Evolutionary conservation across 2,329 filamentous ascomycete genomes (phyloP).

Genomic region (Blumeria hordei): DNA sequence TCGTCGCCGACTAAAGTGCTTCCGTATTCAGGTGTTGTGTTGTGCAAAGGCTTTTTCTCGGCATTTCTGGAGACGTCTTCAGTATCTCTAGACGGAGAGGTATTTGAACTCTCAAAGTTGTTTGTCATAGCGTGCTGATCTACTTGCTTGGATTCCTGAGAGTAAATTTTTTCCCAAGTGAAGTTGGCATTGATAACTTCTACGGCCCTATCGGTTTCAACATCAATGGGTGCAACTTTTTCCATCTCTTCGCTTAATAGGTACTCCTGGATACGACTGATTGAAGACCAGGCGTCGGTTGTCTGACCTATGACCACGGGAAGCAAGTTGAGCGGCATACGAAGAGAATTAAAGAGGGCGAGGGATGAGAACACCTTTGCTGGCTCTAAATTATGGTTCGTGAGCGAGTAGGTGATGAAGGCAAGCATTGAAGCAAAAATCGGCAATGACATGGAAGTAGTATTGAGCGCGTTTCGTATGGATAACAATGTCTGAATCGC

Average conservation of each 20-base stretch:
- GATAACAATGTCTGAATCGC: constrained; percentile 65
- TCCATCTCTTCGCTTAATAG: constrained; percentile 63
- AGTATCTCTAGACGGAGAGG: too few relatives aligned
- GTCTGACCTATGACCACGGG: constrained; percentile 74
- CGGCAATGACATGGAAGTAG: constrained; percentile 37
- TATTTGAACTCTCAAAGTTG: too few relatives aligned
- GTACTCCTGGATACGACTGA: constrained; percentile 73
- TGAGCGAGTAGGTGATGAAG: constrained; percentile 59
- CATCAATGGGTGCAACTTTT: constrained; percentile 35
- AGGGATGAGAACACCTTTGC: constrained; percentile 79
- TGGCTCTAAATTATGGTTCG: constrained; percentile 42
- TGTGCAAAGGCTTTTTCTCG: background rate
- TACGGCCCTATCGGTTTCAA: constrained; percentile 41
- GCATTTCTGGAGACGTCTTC: constrained; percentile 14
- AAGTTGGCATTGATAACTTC: constrained; percentile 52
- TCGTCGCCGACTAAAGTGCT: too few relatives aligned
- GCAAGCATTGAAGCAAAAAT: constrained; percentile 89
- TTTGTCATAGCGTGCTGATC: constrained; percentile 9
- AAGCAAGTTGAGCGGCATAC: constrained; percentile 72
- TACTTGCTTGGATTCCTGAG: background rate
- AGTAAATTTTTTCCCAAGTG: constrained; percentile 52
- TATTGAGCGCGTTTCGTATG: constrained; percentile 42
- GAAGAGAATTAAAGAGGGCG: constrained; percentile 75
- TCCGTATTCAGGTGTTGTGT: background rate
- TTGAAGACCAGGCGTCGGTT: constrained; percentile 67